These are phyloP conservation scores for Penicillium arizonense DNA, from an alignment of 495 filamentous ascomycete species.

Conservation along the genomic window DNA sequence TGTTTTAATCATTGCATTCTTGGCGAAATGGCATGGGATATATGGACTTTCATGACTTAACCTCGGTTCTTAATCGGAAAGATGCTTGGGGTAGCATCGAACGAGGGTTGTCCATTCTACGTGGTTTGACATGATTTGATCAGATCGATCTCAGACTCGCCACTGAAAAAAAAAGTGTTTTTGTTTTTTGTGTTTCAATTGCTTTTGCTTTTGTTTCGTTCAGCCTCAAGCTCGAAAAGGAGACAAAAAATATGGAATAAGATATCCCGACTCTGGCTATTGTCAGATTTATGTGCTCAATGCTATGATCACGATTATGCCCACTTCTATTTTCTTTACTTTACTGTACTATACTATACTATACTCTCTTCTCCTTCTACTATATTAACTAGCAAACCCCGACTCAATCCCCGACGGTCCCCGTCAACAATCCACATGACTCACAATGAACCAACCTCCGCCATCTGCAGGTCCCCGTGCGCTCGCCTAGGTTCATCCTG, in stretches of 20 bases:
- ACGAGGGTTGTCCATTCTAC: slow-evolving; percentile 6
- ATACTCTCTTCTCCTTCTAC: background rate
- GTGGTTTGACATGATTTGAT: slow-evolving; percentile 2
- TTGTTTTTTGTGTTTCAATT: slow-evolving; percentile 1
- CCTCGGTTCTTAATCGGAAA: slow-evolving; percentile 23
- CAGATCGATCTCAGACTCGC: background rate
- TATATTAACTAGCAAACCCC: background rate
- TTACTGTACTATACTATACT: background rate
- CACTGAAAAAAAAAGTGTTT: slow-evolving; percentile 9
- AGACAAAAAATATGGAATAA: slow-evolving; percentile 5
- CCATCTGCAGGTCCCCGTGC: slow-evolving; percentile 4
- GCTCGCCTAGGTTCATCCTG: background rate
- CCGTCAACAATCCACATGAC: too few relatives aligned
- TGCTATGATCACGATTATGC: background rate
- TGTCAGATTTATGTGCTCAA: slow-evolving; percentile 1
- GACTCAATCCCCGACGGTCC: background rate
- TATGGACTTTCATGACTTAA: slow-evolving; percentile 26
- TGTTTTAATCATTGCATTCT: slow-evolving; percentile 25
- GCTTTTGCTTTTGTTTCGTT: background rate
- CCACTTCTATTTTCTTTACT: background rate
- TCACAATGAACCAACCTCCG: background rate
- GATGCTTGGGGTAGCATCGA: slow-evolving; percentile 11
- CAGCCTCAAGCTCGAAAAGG: slow-evolving; percentile 4
- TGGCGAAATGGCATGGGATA: slow-evolving; percentile 42
- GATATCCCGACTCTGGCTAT: slow-evolving; percentile 12